Percentiles rank a stretch among this genome's conserved stretches.
Conservation (phyloP, 2,329 filamentous ascomycete species). For the Colletotrichum truncatum region DNA sequence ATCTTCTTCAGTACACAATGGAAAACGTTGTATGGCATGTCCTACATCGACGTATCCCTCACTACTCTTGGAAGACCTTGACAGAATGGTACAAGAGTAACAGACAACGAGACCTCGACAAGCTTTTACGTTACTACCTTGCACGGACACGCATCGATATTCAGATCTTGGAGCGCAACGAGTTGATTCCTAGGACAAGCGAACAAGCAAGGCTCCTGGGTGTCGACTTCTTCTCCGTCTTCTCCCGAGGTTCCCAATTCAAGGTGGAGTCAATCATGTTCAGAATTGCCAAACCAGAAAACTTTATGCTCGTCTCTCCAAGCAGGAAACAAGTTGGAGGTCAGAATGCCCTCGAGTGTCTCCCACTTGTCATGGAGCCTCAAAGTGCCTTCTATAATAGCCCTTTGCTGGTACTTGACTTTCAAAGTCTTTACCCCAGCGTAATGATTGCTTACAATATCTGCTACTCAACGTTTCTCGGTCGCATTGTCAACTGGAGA, state of each 20-base stretch:
- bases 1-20: conserved; percentile 92
- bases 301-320: conserved; percentile 89
- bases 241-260: conserved; percentile 94
- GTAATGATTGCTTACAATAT: conserved; percentile 99
- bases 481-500: conserved; percentile 87
- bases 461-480: conserved; percentile 96
- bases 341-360: conserved; percentile 93
- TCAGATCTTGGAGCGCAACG: conserved; percentile 91
- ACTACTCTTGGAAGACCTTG: conserved; percentile 82
- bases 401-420: conserved; percentile 90
- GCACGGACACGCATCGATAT: conserved; percentile 82
- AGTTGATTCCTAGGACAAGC: conserved; percentile 87
- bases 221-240: conserved; percentile 96
- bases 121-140: conserved; percentile 81
- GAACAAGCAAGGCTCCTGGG: conserved; percentile 94
- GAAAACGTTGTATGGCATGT: conserved; percentile 95
- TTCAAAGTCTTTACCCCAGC: conserved; percentile 95
- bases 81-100: conserved; percentile 83
- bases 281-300: conserved; percentile 96
- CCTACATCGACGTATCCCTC: conserved; percentile 85
- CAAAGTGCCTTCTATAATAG: conserved; percentile 94
- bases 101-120: conserved; percentile 74
- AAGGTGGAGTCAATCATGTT: conserved; percentile 99
- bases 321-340: conserved; percentile 90
- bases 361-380: conserved; percentile 97